Evolutionary conservation across 2,329 filamentous ascomycete genomes (phyloP), one percentile per base, ranked within the genome.

Genomic region (Leptoxyphium fumago): DNA sequence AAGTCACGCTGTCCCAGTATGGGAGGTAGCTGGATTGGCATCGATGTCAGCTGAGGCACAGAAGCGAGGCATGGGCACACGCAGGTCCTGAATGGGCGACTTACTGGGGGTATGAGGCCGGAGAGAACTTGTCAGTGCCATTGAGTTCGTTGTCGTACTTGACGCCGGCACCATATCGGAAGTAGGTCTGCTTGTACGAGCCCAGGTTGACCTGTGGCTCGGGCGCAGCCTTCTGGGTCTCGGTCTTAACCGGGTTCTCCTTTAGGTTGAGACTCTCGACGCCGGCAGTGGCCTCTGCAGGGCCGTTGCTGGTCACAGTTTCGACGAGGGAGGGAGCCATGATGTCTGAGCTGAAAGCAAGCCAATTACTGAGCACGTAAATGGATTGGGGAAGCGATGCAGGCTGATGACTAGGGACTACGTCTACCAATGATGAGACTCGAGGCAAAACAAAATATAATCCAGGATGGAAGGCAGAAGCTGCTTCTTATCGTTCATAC

Each of bases 81-180:
- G 21, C 3, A 4, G 21, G 3, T 26, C 21, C 4, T 26, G 21
- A 26, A 26, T 26, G 7, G 3, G 3, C 4, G 21, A 26, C 21
- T 4, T 26, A 88, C 56, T 85, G 70, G 3, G 78, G 78, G 51
- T 84, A 87, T 57, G 77, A 70, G 5, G 73, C 72, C 9, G 74
- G 70, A 13, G 70, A 64, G 51, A 74, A 67, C 47, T 68, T 72
- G 2, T 58, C 67, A 10, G 68, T 71, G 3, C 74, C 74, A 41
- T 74, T 64, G 32, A 74, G 50, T 50, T 78, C 75, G 4, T 63
- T 59, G 0, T 75, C 71, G 47, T 69, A 68, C 41, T 68, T 64
- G 48, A 63, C 70, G 5, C 57, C 59, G 36, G 60, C 61, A 1
- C 65, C 64, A 10, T 63, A 63, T 47, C 61, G 61, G 40, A 61